Conservation (phyloP, 208 protist species). For the Acanthamoeba lenticulata region DNA sequence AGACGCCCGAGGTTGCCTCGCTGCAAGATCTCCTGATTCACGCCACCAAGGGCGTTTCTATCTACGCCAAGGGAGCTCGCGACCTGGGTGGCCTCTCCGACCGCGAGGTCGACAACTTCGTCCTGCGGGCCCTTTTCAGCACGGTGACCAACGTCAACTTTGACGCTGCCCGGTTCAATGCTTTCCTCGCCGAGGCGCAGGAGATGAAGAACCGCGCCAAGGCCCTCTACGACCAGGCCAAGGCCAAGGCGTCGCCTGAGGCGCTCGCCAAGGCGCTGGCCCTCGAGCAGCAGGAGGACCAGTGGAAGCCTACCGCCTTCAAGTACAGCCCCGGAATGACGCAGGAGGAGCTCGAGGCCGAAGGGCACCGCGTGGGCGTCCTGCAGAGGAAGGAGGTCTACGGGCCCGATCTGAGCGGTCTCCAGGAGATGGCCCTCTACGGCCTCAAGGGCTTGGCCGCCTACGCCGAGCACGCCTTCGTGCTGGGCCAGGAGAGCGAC, state of each 20-base stretch:
- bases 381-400: neutral
- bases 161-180: neutral
- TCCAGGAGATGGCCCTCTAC: constrained; percentile 85
- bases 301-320: neutral
- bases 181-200: constrained; percentile 26
- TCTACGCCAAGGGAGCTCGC: neutral
- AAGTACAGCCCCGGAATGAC: neutral
- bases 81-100: neutral
- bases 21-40: constrained; percentile 82
- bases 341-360: neutral
- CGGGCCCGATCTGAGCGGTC: neutral
- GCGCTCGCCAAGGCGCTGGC: neutral
- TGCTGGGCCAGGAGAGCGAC: constrained; percentile 55
- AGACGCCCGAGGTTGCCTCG: constrained; percentile 80
- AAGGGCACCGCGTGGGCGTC: constrained; percentile 8
- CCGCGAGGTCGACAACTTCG: constrained; percentile 78
- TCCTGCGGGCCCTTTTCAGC: constrained; percentile 81
- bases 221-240: constrained; percentile 54
- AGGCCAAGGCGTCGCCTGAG: neutral
- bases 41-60: constrained; percentile 49
- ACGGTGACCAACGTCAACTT: constrained; percentile 89
- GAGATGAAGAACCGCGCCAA: constrained; percentile 43
- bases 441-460: constrained; percentile 86
- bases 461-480: constrained; percentile 83
- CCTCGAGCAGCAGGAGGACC: constrained; percentile 18